Evolutionary conservation across 129 eudicot species (phyloP), one percentile per base, ranked within the genome.

Genomic region (Calendula officinalis): DNA sequence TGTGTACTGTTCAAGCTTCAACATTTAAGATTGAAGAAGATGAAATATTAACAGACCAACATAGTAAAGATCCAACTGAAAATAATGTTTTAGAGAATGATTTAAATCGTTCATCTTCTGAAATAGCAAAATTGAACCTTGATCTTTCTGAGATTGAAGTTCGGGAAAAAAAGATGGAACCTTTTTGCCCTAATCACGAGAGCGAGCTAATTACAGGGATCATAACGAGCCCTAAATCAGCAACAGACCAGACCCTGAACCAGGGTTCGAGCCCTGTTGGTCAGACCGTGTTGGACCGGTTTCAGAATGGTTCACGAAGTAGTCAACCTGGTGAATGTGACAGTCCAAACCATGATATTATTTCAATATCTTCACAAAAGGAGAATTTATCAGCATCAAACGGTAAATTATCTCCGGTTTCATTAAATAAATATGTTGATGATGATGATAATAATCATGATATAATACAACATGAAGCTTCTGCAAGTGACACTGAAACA

Each of bases 291-390:
- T 15, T 52, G 70, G 82, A 67, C 64, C 73, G 39, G 66, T 41
- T 63, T 55, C 51, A 41, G 37, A 54, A 70, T 11, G 56, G 65
- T 51, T 55, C 64, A 7, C 56, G 2, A 14, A 17, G 43, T 27
- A 36, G 74, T 40, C 76, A 70, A 60, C 64, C 39, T 32, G 60
- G 56, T 50, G 83, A 67, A 52, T 66, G 62, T 13, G 81, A 64
- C 59, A 72, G 51, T 57, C 73, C 64, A 0, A 56, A 64, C 57
- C 80, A 12, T n/a, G 85, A 69, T 10, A 38, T 42, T 53, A 76
- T 79, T 75, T 73, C 89, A 12, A 44, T 71, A 59, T 78, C 86
- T 45, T 75, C 84, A 49, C 84, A 76, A 63, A 68, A 82, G 75
- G 83, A 79, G 76, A 84, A 82, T 27, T 76, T 57, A 13, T 67